Percentiles rank a stretch among this genome's conserved stretches.
phyloP scores from a whole-genome alignment of 148 eudicot genomes.

The Dysphania ambrosioides region DNA sequence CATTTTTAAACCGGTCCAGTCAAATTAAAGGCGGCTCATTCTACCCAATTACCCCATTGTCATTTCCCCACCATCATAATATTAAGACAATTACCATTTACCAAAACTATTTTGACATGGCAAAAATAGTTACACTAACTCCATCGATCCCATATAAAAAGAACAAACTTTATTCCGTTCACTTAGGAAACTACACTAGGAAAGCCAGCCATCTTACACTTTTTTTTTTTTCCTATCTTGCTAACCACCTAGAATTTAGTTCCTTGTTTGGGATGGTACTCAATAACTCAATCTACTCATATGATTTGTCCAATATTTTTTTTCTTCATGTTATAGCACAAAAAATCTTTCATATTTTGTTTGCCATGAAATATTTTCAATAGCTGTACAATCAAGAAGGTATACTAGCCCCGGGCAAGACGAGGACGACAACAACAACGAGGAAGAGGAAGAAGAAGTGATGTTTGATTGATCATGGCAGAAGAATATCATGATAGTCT shows the following conservation, averaged over 20 bases:
- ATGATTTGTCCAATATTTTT: neutral
- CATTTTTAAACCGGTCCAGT: conserved; percentile 11
- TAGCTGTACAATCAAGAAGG: neutral
- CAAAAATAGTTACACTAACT: conserved; percentile 5
- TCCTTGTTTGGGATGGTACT: conserved; percentile 22
- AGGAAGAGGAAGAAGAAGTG: conserved; percentile 13
- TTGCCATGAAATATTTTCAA: neutral
- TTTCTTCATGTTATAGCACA: neutral
- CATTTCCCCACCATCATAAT: no score
- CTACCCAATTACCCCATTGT: conserved; percentile 5
- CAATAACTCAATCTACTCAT: no score
- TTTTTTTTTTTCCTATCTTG: conserved; percentile 11
- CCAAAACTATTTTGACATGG: neutral
- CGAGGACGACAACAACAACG: no score
- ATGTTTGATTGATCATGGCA: conserved; percentile 43
- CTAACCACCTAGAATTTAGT: conserved; percentile 22
- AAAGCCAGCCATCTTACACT: conserved; percentile 20
- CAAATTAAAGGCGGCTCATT: conserved; percentile 26
- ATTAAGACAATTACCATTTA: no score
- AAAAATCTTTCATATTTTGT: neutral
- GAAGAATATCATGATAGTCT: conserved; percentile 35
- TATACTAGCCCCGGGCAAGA: no score
- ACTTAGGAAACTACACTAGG: conserved; percentile 16
- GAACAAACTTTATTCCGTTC: conserved; percentile 20
- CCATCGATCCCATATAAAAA: neutral